phyloP scores from a whole-genome alignment of 352 stramenopile species.

The Aphanomyces invadans region DNA sequence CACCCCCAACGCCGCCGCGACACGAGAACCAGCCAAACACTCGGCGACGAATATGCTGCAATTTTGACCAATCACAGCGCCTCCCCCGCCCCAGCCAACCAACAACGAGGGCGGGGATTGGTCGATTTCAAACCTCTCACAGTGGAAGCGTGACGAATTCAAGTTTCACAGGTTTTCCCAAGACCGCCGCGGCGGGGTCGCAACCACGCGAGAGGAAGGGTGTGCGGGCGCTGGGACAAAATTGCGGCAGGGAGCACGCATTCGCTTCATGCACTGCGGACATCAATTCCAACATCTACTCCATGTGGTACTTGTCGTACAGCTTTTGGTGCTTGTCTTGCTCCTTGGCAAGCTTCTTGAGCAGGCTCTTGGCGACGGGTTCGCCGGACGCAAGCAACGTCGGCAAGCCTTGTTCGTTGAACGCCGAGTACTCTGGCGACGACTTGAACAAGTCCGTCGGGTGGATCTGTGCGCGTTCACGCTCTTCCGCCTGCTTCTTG shows the following conservation, averaged over 20 bases:
- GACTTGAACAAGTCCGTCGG: constrained; percentile 89
- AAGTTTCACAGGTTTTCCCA: too few species aligned
- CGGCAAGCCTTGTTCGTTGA: constrained; percentile 90
- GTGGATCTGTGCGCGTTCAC: constrained; percentile 85
- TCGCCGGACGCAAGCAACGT: constrained; percentile 90
- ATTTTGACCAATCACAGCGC: neutral
- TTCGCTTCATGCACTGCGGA: too few species aligned
- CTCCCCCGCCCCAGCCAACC: constrained; percentile 20
- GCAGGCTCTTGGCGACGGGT: constrained; percentile 90
- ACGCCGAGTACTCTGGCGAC: constrained; percentile 84
- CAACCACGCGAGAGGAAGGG: too few species aligned
- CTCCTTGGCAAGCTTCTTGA: constrained; percentile 98
- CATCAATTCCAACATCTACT: too few species aligned
- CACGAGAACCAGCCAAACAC: constrained; percentile 24
- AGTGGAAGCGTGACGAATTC: neutral
- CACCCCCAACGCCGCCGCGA: neutral
- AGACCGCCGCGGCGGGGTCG: too few species aligned
- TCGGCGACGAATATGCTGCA: neutral
- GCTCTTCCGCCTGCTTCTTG: constrained; percentile 70
- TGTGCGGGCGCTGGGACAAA: too few species aligned
- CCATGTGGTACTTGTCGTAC: constrained; percentile 72
- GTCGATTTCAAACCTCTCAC: neutral
- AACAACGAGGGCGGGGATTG: constrained; percentile 1
- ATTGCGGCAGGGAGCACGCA: too few species aligned
- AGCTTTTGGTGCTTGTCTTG: constrained; percentile 93